These are phyloP conservation scores for Blakeslea trispora DNA, from an alignment of 371 early-diverging fungal species.

Conservation along the genomic window DNA sequence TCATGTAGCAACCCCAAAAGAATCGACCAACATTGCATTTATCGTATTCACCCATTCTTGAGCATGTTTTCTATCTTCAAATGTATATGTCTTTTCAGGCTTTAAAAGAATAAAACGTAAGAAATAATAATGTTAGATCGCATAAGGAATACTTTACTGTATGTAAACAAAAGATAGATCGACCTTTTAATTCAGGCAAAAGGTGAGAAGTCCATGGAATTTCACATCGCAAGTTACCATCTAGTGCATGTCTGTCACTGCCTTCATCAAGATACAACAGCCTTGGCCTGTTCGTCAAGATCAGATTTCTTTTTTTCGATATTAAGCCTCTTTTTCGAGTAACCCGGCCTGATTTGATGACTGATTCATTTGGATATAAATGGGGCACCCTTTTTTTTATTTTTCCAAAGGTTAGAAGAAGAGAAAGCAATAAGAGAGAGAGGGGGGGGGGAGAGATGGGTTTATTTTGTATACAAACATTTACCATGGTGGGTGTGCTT, in stretches of 20 bases:
- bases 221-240: conserved; percentile 49
- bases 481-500: conserved; percentile 42
- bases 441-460: conserved; percentile 3
- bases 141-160: conserved; percentile 44
- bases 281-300: conserved; percentile 73
- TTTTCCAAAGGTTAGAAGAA: conserved; percentile 1
- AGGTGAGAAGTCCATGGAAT: conserved; percentile 57
- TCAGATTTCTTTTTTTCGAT: conserved; percentile 61
- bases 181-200: conserved; percentile 59
- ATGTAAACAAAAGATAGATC: conserved; percentile 62
- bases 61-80: conserved; percentile 59
- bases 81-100: conserved; percentile 59
- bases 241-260: conserved; percentile 36
- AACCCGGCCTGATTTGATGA: conserved; percentile 63
- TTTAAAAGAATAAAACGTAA: conserved; percentile 15
- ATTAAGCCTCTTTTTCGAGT: conserved; percentile 58
- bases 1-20: conserved; percentile 47
- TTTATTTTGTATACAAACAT: no score
- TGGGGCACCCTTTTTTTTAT: conserved; percentile 42
- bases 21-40: conserved; percentile 52
- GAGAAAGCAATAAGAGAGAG: neutral
- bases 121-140: neutral
- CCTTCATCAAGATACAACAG: conserved; percentile 70
- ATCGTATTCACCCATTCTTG: conserved; percentile 60
- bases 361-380: conserved; percentile 63